phyloP scores from a whole-genome alignment of 2,329 filamentous ascomycete genomes.

The Arthrobotrys megalospora region DNA sequence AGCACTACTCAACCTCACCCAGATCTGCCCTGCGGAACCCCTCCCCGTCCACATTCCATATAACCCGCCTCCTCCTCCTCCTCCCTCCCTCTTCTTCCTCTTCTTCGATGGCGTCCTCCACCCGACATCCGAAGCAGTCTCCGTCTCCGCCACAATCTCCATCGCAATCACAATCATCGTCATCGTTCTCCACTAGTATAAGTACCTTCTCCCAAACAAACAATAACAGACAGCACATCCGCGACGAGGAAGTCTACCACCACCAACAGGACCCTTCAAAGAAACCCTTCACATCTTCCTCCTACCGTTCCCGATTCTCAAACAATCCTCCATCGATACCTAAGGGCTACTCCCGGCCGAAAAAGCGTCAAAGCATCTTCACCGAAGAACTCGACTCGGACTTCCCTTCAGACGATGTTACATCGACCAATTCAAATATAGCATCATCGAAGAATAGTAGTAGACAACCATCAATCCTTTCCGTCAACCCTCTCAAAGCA shows the following conservation, averaged over 20 bases:
- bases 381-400: constrained; percentile 47
- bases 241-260: background rate
- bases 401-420: constrained; percentile 9
- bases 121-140: constrained; percentile 28
- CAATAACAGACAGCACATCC: constrained; percentile 42
- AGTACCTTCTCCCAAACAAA: constrained; percentile 13
- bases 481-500: constrained; percentile 38
- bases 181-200: background rate
- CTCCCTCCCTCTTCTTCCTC: constrained; percentile 1
- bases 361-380: constrained; percentile 50
- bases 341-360: constrained; percentile 20
- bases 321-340: constrained; percentile 14
- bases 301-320: constrained; percentile 52
- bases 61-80: constrained; percentile 45
- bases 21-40: background rate
- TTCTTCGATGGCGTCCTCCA: constrained; percentile 39
- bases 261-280: constrained; percentile 26
- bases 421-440: constrained; percentile 9
- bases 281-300: constrained; percentile 50
- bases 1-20: constrained; percentile 21
- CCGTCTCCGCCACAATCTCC: background rate
- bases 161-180: background rate
- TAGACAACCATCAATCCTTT: constrained; percentile 3
- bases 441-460: constrained; percentile 7
- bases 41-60: constrained; percentile 22